Percentiles rank a stretch among this genome's conserved stretches.
phyloP scores from a whole-genome alignment of 495 filamentous ascomycete genomes.

The Penicillium paxilli region DNA sequence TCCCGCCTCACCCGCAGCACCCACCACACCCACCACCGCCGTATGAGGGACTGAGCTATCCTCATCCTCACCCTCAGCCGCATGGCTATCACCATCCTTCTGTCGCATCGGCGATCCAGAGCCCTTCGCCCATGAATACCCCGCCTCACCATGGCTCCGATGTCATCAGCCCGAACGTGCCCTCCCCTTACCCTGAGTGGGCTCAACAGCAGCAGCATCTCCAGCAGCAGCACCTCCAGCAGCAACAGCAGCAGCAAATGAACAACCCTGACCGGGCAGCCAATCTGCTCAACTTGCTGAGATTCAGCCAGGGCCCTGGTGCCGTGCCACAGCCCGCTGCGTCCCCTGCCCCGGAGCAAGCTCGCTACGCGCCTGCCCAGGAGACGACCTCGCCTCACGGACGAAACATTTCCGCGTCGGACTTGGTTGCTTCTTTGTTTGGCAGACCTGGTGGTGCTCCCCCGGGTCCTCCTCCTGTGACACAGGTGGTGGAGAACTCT shows the following conservation, averaged over 20 bases:
- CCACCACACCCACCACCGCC: conserved; percentile 15
- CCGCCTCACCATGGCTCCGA: conserved; percentile 51
- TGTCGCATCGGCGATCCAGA: conserved; percentile 43
- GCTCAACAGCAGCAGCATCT: conserved; percentile 23
- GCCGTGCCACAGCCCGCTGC: conserved; percentile 31
- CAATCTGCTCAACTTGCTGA: conserved; percentile 82
- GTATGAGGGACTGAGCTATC: conserved; percentile 40
- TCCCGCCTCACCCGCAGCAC: conserved; percentile 35
- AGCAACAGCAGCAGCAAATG: conserved; percentile 23
- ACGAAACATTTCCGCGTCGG: conserved; percentile 60
- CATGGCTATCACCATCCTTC: conserved; percentile 50
- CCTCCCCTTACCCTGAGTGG: conserved; percentile 40
- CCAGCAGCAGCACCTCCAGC: conserved; percentile 3
- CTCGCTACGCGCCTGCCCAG: conserved; percentile 37
- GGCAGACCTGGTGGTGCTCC: conserved; percentile 35
- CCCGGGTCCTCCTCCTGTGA: conserved; percentile 21
- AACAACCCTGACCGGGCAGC: conserved; percentile 59
- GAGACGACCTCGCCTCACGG: conserved; percentile 44
- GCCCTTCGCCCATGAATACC: conserved; percentile 43
- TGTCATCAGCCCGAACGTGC: conserved; percentile 48
- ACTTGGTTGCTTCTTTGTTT: conserved; percentile 63
- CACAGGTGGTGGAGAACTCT: conserved; percentile 1
- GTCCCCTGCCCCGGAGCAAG: conserved; percentile 28
- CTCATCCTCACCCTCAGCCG: conserved; percentile 35
- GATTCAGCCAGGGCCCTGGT: conserved; percentile 64